phyloP scores from a whole-genome alignment of 2,329 filamentous ascomycete genomes.

The Domatiomyces catenatus region DNA sequence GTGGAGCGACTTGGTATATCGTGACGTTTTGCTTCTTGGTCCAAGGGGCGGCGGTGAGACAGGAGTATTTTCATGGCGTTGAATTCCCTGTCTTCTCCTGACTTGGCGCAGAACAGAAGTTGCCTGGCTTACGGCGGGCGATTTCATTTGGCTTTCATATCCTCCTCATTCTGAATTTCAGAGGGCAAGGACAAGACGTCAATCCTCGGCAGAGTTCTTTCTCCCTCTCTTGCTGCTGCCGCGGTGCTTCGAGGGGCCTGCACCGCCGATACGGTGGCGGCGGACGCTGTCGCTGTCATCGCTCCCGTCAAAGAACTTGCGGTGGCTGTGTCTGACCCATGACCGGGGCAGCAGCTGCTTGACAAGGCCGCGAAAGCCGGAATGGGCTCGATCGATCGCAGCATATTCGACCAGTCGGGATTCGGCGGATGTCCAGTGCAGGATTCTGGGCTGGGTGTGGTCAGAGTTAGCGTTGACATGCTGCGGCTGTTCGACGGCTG shows the following conservation, averaged over 20 bases:
- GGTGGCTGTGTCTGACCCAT: neutral
- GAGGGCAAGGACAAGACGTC: neutral
- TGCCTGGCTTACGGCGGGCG: too few relatives aligned
- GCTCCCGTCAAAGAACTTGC: conserved; percentile 1
- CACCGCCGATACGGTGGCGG: neutral
- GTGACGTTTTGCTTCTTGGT: neutral
- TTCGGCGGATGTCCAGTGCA: neutral
- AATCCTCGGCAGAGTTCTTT: neutral
- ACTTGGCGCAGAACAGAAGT: too few relatives aligned
- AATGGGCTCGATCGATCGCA: neutral
- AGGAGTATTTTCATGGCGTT: neutral
- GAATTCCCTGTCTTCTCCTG: neutral
- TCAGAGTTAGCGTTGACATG: neutral
- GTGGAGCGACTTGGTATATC: neutral
- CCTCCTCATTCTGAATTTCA: neutral
- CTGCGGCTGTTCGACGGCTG: neutral
- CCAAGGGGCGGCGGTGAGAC: too few relatives aligned
- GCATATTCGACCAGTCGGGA: neutral
- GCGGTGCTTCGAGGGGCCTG: too few relatives aligned
- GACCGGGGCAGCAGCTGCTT: neutral
- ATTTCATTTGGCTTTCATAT: neutral
- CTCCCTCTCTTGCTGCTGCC: neutral
- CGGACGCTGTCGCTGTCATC: neutral
- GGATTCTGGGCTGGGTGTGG: neutral
- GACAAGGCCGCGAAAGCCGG: neutral